Evolutionary conservation across 2,329 filamentous ascomycete species (phyloP).

Genomic region (Pezicula radicicola): DNA sequence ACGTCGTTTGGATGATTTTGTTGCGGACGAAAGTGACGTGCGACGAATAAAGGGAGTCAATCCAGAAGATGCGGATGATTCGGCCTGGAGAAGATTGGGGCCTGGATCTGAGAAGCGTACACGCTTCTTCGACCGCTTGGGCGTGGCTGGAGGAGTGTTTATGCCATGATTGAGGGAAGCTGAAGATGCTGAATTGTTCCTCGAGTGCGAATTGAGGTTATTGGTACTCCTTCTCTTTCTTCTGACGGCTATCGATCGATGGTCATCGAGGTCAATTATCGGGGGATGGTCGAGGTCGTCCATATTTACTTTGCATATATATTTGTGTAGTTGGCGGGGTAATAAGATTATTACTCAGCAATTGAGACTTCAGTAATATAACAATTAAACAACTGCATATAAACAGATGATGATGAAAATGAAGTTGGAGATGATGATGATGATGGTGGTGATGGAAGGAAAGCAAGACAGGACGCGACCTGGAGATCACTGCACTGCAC

Average conservation of each 20-base stretch:
- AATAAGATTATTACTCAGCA: neutral
- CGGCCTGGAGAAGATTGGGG: conserved; percentile 24
- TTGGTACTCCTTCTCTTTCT: conserved; percentile 45
- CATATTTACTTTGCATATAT: conserved; percentile 10
- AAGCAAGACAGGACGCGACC: conserved; percentile 1
- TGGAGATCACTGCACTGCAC: neutral
- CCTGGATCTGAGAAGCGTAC: conserved; percentile 61
- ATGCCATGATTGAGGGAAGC: conserved; percentile 15
- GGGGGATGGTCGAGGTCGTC: conserved; percentile 13
- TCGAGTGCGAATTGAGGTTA: conserved; percentile 13
- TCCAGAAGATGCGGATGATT: conserved; percentile 40
- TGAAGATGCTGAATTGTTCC: conserved; percentile 12
- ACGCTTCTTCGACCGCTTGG: conserved; percentile 37
- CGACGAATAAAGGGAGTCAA: conserved; percentile 57
- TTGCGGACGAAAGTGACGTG: conserved; percentile 38
- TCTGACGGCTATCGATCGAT: conserved; percentile 54
- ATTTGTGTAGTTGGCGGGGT: neutral
- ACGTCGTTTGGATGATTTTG: conserved; percentile 36
- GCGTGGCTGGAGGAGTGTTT: conserved; percentile 24
- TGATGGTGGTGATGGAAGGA: neutral
- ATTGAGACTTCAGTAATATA: neutral
- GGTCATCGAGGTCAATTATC: conserved; percentile 32
- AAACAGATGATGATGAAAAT: neutral
- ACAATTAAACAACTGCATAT: neutral
- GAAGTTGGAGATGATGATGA: neutral